Evolutionary conservation across 2,329 filamentous ascomycete species (phyloP), one percentile per base, ranked within the genome.

Genomic region (Fusarium sp.): DNA sequence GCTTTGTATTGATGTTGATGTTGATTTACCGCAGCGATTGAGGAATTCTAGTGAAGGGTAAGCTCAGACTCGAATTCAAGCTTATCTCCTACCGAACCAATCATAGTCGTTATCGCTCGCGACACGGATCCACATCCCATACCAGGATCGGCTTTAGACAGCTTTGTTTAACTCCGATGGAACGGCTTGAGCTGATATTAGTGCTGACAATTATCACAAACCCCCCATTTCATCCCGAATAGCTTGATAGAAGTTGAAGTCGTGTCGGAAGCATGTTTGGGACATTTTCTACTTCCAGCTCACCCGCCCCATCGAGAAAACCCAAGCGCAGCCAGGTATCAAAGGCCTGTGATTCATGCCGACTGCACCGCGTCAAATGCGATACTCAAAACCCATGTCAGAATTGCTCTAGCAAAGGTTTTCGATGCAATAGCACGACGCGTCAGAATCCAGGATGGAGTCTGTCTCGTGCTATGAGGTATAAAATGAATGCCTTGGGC

Each of bases 1-100:
- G 10, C 7, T 28, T n/a, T 12, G 0, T 0, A 10, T 22, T 3
- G n/a, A n/a, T n/a, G n/a, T n/a, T n/a, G 2, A 4, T 28, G 14
- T 15, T 26, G 1, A 22, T 13, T 12, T 7, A 2, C 5, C 1
- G 4, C 9, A 5, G 24, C 1, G 20, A 13, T 5, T 28, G 24
- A 38, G 18, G 13, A 36, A 22, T 20, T 7, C 6, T 1, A 2
- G 11, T 26, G 6, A 15, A 9, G n/a, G 22, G 8, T 35, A 24
- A 54, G 49, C 18, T 5, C 10, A 26, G n/a, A 17, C 24, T 54
- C 7, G 9, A 22, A 7, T 28, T 54, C 24, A 54, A 39, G 35
- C 24, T 54, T 54, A 54, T 54, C 24, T 38, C 33, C 14, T 5
- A 5, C 20, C 14, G 24, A 22, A 22, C 51, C 51, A 54, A 54